Evolutionary conservation across 345 rosid genomes (phyloP).

Genomic region (Populus euphratica): DNA sequence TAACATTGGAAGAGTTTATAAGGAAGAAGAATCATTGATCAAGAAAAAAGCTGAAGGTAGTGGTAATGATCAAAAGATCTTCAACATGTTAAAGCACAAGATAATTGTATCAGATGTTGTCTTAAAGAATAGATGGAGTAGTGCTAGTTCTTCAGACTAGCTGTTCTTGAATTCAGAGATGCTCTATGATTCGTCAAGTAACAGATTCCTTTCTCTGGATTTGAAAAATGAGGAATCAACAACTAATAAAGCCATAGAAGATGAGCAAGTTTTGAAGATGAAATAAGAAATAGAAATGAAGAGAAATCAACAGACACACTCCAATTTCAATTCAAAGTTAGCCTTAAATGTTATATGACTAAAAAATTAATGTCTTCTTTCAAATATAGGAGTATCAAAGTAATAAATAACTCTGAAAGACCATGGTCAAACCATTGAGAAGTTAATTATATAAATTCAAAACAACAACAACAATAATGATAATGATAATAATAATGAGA

Average conservation of each 20-base stretch:
- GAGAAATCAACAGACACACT: conserved; percentile 31
- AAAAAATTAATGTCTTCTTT: too few relatives aligned
- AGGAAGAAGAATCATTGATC: conserved; percentile 22
- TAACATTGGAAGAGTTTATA: conserved; percentile 31
- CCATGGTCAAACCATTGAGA: too few relatives aligned
- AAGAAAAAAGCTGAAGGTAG: conserved; percentile 1
- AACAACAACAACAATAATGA: too few relatives aligned
- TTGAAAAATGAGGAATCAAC: not conserved
- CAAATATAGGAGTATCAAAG: too few relatives aligned
- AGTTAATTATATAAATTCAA: too few relatives aligned
- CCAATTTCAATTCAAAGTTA: not conserved
- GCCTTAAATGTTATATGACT: too few relatives aligned
- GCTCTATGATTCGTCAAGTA: conserved; percentile 51
- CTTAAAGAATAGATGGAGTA: conserved; percentile 82
- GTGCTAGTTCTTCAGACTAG: conserved; percentile 71
- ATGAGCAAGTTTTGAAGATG: conserved; percentile 32
- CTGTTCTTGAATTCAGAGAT: conserved; percentile 70
- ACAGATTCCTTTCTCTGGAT: conserved; percentile 40
- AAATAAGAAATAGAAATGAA: conserved; percentile 67
- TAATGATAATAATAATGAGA: too few relatives aligned
- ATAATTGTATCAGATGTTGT: conserved; percentile 64
- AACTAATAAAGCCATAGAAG: conserved; percentile 7
- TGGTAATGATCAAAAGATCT: conserved; percentile 13
- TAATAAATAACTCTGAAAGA: too few relatives aligned
- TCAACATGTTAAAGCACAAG: conserved; percentile 66